phyloP scores from a whole-genome alignment of 768 basidiomycete genomes.

The Artomyces pyxidatus region DNA sequence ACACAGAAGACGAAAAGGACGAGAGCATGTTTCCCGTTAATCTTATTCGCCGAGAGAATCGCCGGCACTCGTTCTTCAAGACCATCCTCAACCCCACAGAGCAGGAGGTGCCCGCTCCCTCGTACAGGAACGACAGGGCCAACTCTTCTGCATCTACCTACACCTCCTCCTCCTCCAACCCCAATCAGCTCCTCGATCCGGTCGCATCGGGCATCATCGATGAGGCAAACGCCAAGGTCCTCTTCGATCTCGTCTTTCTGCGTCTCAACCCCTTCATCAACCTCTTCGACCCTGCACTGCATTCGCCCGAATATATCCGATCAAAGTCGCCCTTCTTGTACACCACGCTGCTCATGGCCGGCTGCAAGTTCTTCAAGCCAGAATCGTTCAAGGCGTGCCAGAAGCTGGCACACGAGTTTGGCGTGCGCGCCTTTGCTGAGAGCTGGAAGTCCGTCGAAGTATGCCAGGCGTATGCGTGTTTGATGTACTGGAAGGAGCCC shows the following conservation, averaged over 20 bases:
- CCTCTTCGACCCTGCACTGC: slow-evolving; percentile 81
- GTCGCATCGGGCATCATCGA: slow-evolving; percentile 62
- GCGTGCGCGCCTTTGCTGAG: slow-evolving; percentile 71
- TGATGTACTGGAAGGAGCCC: slow-evolving; percentile 87
- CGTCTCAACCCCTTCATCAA: slow-evolving; percentile 87
- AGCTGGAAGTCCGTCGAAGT: slow-evolving; percentile 80
- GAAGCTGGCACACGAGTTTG: slow-evolving; percentile 64
- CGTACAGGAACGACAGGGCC: slow-evolving; percentile 28
- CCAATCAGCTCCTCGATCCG: slow-evolving; percentile 52
- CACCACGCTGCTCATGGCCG: slow-evolving; percentile 76
- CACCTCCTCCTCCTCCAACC: slow-evolving; percentile 11
- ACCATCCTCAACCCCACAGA: slow-evolving; percentile 78
- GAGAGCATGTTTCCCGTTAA: slow-evolving; percentile 66
- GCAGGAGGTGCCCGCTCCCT: slow-evolving; percentile 31
- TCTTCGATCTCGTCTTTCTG: slow-evolving; percentile 74
- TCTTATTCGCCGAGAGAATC: slow-evolving; percentile 63
- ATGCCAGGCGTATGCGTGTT: slow-evolving; percentile 81
- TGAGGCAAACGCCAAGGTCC: slow-evolving; percentile 58
- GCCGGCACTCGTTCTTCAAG: slow-evolving; percentile 71
- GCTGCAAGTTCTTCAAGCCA: slow-evolving; percentile 76
- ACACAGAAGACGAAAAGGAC: slow-evolving; percentile 51
- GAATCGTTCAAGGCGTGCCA: slow-evolving; percentile 60
- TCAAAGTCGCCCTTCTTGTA: slow-evolving; percentile 76
- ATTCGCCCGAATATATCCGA: slow-evolving; percentile 75
- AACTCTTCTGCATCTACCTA: slow-evolving; percentile 20